A percentile compares a stretch with the other conserved stretches of the same genome.
Conservation (phyloP, 2,329 filamentous ascomycete species). For the Beauveria medogensis region DNA sequence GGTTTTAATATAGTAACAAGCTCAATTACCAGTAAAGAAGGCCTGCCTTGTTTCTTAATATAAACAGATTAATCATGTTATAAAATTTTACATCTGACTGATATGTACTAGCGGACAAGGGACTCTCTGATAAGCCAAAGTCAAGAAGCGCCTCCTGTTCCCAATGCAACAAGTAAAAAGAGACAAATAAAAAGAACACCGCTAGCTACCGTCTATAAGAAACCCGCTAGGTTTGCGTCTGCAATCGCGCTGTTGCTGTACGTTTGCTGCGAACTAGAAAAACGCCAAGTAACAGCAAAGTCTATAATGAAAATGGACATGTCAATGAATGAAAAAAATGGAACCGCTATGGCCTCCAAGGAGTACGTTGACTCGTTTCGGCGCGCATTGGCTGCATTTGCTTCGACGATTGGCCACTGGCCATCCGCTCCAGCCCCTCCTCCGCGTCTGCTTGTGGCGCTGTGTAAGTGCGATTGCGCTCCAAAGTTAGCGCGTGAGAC, state of each 20-base stretch:
- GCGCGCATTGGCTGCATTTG: constrained; percentile 20
- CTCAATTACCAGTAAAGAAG: neutral
- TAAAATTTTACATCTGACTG: neutral
- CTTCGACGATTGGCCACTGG: constrained; percentile 18
- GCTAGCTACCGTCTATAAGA: neutral
- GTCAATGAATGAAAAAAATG: neutral
- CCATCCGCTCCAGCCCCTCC: constrained; percentile 19
- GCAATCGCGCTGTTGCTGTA: neutral
- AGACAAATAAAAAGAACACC: neutral
- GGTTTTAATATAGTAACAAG: neutral
- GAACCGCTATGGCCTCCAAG: constrained; percentile 1
- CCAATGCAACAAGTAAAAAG: neutral
- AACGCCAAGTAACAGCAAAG: neutral
- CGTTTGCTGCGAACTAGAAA: neutral
- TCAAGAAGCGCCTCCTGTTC: neutral
- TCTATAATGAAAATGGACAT: neutral
- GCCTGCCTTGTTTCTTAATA: neutral
- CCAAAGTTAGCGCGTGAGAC: constrained; percentile 10
- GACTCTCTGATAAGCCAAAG: neutral
- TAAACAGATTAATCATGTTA: neutral
- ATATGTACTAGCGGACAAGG: neutral
- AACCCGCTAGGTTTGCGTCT: neutral
- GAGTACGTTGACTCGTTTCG: constrained; percentile 18
- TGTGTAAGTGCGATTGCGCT: constrained; percentile 14
- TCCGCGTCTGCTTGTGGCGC: constrained; percentile 22